Evolutionary conservation across 352 stramenopile genomes (phyloP).

Genomic region (Phytophthora sansomeana): DNA sequence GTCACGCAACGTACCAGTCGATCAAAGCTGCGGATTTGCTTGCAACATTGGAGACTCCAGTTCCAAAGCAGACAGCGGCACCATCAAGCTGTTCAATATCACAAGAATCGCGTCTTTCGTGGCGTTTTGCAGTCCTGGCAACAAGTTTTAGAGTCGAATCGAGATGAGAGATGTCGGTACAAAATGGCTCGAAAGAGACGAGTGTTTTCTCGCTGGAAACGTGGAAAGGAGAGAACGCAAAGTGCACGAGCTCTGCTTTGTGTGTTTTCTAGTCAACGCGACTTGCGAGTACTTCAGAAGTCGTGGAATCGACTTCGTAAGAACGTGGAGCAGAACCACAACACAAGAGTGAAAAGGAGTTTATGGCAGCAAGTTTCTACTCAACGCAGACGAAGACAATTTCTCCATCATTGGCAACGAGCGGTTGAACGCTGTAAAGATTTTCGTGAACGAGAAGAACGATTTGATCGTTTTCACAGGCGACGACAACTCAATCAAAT

Average conservation of each 20-base stretch:
- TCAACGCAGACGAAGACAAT: not conserved
- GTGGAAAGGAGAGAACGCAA: conserved; percentile 17
- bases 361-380: conserved; percentile 11
- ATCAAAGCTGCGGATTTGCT: conserved; percentile 14
- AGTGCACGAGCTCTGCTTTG: conserved; percentile 19
- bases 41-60: conserved; percentile 37
- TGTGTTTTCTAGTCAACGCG: conserved; percentile 14
- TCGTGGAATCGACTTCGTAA: conserved; percentile 24
- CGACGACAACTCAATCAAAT: conserved; percentile 19
- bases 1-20: conserved; percentile 42
- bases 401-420: conserved; percentile 20
- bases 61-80: conserved; percentile 16
- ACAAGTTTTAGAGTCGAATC: not conserved
- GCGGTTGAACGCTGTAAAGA: not conserved
- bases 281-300: conserved; percentile 3
- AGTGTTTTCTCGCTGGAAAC: conserved; percentile 18
- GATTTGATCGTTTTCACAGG: conserved; percentile 18
- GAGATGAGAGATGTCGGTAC: conserved; percentile 8
- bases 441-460: conserved; percentile 18
- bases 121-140: conserved; percentile 25
- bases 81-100: not conserved
- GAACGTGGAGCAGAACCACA: conserved; percentile 7
- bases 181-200: conserved; percentile 21
- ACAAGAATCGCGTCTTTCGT: not conserved
- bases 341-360: conserved; percentile 2